These are phyloP conservation scores for Didymella keratinophila DNA, from an alignment of 2,329 filamentous ascomycete genomes.

Conservation along the genomic window DNA sequence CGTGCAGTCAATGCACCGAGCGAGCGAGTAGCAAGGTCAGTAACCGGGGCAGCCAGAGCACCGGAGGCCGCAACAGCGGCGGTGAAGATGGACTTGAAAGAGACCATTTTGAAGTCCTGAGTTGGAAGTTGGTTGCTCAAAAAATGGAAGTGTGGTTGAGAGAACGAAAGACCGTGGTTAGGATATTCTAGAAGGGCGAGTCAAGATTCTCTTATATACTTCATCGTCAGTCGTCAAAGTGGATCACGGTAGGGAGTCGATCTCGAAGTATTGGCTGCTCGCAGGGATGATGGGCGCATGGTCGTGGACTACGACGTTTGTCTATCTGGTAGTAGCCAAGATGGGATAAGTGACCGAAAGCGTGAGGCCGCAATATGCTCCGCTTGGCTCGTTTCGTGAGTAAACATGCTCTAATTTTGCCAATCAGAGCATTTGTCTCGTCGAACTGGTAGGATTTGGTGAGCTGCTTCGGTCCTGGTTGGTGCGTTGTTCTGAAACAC, in stretches of 20 bases:
- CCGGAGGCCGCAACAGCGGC: constrained; percentile 36
- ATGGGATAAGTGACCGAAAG: constrained; percentile 24
- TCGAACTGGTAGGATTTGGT: background rate
- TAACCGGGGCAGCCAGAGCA: constrained; percentile 39
- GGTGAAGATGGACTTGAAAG: constrained; percentile 40
- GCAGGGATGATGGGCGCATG: constrained; percentile 25
- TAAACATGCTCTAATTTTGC: constrained; percentile 1
- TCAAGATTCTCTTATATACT: constrained; percentile 31
- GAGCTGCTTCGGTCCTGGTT: constrained; percentile 18
- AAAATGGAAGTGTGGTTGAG: constrained; percentile 19
- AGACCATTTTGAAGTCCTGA: constrained; percentile 35
- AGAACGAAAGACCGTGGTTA: constrained; percentile 25
- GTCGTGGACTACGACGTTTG: constrained; percentile 19
- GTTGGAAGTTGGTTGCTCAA: constrained; percentile 13
- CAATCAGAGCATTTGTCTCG: constrained; percentile 9
- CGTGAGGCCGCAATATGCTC: constrained; percentile 28
- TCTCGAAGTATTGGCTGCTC: constrained; percentile 14
- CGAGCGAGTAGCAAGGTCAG: constrained; percentile 50
- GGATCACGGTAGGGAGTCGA: constrained; percentile 13
- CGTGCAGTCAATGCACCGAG: constrained; percentile 37
- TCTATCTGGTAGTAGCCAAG: constrained; percentile 31
- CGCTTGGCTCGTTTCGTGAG: constrained; percentile 24
- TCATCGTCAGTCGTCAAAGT: constrained; percentile 8
- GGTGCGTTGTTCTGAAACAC: constrained; percentile 31
- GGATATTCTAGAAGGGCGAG: constrained; percentile 19